Evolutionary conservation across 805 yeast genomes (phyloP).

Genomic region (Candida bentonensis): DNA sequence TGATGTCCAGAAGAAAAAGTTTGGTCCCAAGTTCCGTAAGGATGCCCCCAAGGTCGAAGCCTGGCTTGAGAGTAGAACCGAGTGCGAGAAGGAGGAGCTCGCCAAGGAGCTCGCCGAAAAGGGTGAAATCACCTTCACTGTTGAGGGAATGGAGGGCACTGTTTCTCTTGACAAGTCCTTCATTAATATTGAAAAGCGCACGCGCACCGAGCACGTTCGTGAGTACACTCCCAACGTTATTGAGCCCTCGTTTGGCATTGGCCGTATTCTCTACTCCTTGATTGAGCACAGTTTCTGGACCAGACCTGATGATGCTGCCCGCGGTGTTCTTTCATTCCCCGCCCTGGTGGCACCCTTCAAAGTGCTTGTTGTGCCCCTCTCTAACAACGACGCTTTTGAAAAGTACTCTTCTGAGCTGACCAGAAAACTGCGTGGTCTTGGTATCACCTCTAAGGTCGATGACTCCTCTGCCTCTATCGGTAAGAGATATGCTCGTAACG

Average conservation of each 20-base stretch:
- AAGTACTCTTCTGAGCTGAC: slow-evolving; percentile 65
- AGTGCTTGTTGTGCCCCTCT: slow-evolving; percentile 88
- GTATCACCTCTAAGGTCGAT: slow-evolving; percentile 90
- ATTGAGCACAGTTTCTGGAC: slow-evolving; percentile 94
- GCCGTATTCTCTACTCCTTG: slow-evolving; percentile 85
- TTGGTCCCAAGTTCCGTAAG: slow-evolving; percentile 95
- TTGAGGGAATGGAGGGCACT: slow-evolving; percentile 46
- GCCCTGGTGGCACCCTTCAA: slow-evolving; percentile 97
- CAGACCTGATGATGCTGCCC: slow-evolving; percentile 78
- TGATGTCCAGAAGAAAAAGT: slow-evolving; percentile 83
- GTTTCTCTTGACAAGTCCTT: slow-evolving; percentile 64
- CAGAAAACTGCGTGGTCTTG: slow-evolving; percentile 55
- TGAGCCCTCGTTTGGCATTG: slow-evolving; percentile 98
- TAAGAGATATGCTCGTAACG: slow-evolving; percentile 95
- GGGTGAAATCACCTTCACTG: slow-evolving; percentile 51
- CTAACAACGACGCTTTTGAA: slow-evolving; percentile 64
- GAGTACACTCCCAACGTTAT: slow-evolving; percentile 95
- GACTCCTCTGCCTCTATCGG: slow-evolving; percentile 97
- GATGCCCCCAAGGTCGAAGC: slow-evolving; percentile 88
- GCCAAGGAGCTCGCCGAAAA: slow-evolving; percentile 49
- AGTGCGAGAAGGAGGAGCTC: slow-evolving; percentile 71
- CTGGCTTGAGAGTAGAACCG: slow-evolving; percentile 61
- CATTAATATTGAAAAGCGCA: slow-evolving; percentile 61
- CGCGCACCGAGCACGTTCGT: slow-evolving; percentile 78
- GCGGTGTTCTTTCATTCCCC: slow-evolving; percentile 84